A percentile compares a stretch with the other conserved stretches of the same genome.
phyloP scores from a whole-genome alignment of 1,139 yeast species.

The Magnusiomyces paraingens region DNA sequence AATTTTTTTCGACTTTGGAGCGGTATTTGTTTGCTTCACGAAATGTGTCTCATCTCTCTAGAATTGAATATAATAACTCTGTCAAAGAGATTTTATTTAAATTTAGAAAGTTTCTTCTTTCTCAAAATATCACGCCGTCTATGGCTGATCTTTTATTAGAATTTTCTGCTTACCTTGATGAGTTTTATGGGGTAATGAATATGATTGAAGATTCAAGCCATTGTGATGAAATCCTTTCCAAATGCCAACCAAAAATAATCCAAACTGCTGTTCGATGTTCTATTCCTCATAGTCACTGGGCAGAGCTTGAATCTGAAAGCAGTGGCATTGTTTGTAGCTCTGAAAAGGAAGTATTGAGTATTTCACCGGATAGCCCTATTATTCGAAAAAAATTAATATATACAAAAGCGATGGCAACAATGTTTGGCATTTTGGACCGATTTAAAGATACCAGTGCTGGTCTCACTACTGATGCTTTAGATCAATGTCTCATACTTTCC shows the following conservation, averaged over 20 bases:
- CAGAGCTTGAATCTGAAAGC: neutral
- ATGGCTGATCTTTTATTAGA: constrained; percentile 24
- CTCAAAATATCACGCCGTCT: constrained; percentile 16
- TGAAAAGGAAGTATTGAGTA: neutral
- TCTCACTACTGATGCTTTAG: constrained; percentile 26
- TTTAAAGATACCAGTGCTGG: constrained; percentile 22
- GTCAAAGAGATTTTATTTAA: constrained; percentile 21
- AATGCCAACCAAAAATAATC: constrained; percentile 28
- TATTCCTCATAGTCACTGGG: neutral
- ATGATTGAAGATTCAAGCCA: constrained; percentile 23
- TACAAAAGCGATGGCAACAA: constrained; percentile 28
- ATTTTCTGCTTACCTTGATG: constrained; percentile 25
- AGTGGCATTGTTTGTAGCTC: neutral
- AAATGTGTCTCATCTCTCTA: constrained; percentile 20
- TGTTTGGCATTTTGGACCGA: constrained; percentile 30
- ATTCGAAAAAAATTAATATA: constrained; percentile 2
- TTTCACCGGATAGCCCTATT: constrained; percentile 15
- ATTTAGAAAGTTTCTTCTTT: constrained; percentile 20
- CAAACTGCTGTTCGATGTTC: constrained; percentile 23
- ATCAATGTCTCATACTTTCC: constrained; percentile 24
- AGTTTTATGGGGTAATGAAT: constrained; percentile 27
- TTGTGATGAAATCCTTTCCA: constrained; percentile 22
- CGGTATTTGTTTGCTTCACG: constrained; percentile 22
- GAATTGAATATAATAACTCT: constrained; percentile 21
- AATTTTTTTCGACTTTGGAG: constrained; percentile 23